Conservation (phyloP, 1,139 yeast genomes). For the Pneumocystis canis region DNA sequence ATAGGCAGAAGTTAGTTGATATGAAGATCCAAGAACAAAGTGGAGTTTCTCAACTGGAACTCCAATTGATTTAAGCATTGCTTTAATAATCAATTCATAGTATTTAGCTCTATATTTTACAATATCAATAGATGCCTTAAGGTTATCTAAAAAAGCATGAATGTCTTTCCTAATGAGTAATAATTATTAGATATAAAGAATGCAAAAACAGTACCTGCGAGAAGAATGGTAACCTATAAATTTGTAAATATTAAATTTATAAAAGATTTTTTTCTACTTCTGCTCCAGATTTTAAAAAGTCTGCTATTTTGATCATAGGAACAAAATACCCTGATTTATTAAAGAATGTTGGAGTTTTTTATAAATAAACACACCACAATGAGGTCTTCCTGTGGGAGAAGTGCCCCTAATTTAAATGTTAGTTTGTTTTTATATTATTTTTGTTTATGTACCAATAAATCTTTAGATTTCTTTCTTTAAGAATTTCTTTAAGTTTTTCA, state of each 20-base stretch:
- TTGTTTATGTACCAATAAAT: conserved; percentile 51
- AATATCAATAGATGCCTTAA: conserved; percentile 94
- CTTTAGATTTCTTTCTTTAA: conserved; percentile 70
- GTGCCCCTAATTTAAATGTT: conserved; percentile 26
- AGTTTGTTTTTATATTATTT: conserved; percentile 28
- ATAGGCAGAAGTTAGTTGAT: conserved; percentile 64
- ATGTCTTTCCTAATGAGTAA: conserved; percentile 41
- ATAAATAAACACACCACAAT: conserved; percentile 40
- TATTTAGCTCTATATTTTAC: conserved; percentile 79
- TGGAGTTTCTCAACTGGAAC: conserved; percentile 81
- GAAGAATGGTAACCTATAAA: conserved; percentile 76
- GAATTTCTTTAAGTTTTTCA: conserved; percentile 70
- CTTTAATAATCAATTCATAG: conserved; percentile 69
- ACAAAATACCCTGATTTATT: conserved; percentile 54
- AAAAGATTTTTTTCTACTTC: not conserved
- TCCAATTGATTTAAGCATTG: conserved; percentile 69
- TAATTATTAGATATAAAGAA: not conserved
- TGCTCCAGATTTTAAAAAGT: conserved; percentile 76
- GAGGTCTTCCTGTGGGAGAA: conserved; percentile 94
- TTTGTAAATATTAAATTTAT: not conserved
- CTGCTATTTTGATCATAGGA: conserved; percentile 92
- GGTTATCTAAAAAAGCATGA: conserved; percentile 93
- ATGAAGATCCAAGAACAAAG: conserved; percentile 77
- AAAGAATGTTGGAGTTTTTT: not conserved
- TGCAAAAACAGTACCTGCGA: conserved; percentile 28